Conservation (phyloP, 805 yeast genomes). For the Starmera amethionina region DNA sequence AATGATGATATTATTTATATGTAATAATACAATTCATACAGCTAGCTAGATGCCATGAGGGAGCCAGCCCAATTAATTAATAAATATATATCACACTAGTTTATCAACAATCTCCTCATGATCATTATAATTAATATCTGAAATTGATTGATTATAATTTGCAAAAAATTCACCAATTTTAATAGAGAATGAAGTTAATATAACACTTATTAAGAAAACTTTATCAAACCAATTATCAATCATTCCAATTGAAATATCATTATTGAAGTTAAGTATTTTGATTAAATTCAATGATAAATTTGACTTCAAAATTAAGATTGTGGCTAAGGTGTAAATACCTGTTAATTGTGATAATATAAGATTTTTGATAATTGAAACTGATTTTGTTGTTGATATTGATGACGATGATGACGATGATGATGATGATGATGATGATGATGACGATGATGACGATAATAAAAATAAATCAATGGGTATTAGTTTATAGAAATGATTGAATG, state of each 20-base stretch:
- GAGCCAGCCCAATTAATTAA: no score
- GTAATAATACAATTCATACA: no score
- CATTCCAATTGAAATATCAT: conserved; percentile 14
- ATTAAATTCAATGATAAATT: conserved; percentile 26
- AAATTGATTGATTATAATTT: background rate
- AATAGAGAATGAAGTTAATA: conserved; percentile 17
- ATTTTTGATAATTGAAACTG: conserved; percentile 30
- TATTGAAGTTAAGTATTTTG: conserved; percentile 19
- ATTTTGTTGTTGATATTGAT: conserved; percentile 5
- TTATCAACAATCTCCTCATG: conserved; percentile 5
- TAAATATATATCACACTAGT: conserved; percentile 9
- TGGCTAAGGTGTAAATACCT: conserved; percentile 30
- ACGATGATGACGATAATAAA: conserved; percentile 6
- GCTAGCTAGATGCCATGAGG: no score
- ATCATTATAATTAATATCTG: conserved; percentile 14
- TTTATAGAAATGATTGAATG: conserved; percentile 43
- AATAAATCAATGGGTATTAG: conserved; percentile 27
- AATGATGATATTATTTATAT: no score
- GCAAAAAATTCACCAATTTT: conserved; percentile 11
- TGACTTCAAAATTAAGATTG: conserved; percentile 28
- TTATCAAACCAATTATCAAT: conserved; percentile 33
- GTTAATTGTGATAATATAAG: conserved; percentile 26
- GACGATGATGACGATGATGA: conserved; percentile 7
- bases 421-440: conserved; percentile 12
- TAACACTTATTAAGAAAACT: conserved; percentile 22